These are phyloP conservation scores for Colletotrichum musae DNA, from an alignment of 2,329 filamentous ascomycete species.

Conservation along the genomic window DNA sequence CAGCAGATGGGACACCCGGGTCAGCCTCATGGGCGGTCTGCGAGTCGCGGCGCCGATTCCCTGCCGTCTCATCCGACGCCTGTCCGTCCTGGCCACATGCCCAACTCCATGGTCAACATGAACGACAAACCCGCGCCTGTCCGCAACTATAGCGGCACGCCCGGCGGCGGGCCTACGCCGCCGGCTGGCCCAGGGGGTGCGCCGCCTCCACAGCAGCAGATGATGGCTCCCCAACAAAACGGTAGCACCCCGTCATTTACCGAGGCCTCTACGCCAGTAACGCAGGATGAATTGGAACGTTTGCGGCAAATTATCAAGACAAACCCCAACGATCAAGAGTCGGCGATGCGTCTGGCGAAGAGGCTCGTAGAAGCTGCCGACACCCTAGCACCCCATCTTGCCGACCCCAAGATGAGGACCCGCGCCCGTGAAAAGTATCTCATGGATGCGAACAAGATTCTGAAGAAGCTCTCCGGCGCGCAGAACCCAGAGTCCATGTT, in stretches of 20 bases:
- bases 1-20: slow-evolving; percentile 42
- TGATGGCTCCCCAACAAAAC: slow-evolving; percentile 45
- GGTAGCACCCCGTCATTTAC: slow-evolving; percentile 24
- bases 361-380: slow-evolving; percentile 88
- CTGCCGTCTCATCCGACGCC: slow-evolving; percentile 74
- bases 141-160: slow-evolving; percentile 67
- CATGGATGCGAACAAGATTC: slow-evolving; percentile 87
- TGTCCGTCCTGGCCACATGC: slow-evolving; percentile 74
- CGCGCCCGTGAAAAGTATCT: slow-evolving; percentile 88
- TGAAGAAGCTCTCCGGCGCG: slow-evolving; percentile 86
- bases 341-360: slow-evolving; percentile 82
- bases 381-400: slow-evolving; percentile 75
- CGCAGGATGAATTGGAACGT: slow-evolving; percentile 81
- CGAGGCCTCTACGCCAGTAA: slow-evolving; percentile 70
- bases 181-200: slow-evolving; percentile 35
- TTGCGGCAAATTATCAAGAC: slow-evolving; percentile 78
- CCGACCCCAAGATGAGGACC: slow-evolving; percentile 79
- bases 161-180: slow-evolving; percentile 63
- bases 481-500: slow-evolving; percentile 93
- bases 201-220: slow-evolving; percentile 56
- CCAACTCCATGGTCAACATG: slow-evolving; percentile 69
- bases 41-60: slow-evolving; percentile 58
- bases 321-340: slow-evolving; percentile 80
- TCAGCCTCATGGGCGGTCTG: slow-evolving; percentile 46
- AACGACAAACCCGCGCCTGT: slow-evolving; percentile 72